phyloP scores from a whole-genome alignment of 1,139 yeast genomes.

The Diutina pseudorugosa region DNA sequence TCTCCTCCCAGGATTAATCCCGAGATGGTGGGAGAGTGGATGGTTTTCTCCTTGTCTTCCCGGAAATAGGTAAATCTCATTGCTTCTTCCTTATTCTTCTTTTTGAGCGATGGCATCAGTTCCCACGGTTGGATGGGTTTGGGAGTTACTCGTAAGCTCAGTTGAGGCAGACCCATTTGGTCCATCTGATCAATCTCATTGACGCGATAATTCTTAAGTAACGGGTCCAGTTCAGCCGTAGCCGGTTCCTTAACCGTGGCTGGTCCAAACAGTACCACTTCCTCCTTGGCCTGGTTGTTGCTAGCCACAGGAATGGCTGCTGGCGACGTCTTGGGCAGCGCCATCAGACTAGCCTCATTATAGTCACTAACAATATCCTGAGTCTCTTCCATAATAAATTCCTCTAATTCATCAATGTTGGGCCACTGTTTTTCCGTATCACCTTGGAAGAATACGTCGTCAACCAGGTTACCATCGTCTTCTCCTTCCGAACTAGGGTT shows the following conservation, averaged over 20 bases:
- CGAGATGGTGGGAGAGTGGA: slow-evolving; percentile 81
- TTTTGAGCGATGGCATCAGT: slow-evolving; percentile 6
- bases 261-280: slow-evolving; percentile 6
- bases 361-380: slow-evolving; percentile 10
- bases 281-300: slow-evolving; percentile 6
- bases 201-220: slow-evolving; percentile 29
- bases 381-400: slow-evolving; percentile 9
- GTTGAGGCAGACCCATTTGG: slow-evolving; percentile 33
- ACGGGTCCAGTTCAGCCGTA: slow-evolving; percentile 10
- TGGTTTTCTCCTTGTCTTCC: slow-evolving; percentile 77
- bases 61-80: slow-evolving; percentile 78
- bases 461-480: slow-evolving; percentile 61
- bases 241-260: background rate
- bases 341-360: background rate
- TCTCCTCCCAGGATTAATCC: slow-evolving; percentile 43
- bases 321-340: slow-evolving; percentile 6
- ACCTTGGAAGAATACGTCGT: slow-evolving; percentile 45
- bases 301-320: background rate
- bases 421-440: slow-evolving; percentile 7
- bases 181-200: slow-evolving; percentile 53
- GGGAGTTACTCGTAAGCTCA: slow-evolving; percentile 21
- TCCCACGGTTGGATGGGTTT: slow-evolving; percentile 73
- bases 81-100: slow-evolving; percentile 15
- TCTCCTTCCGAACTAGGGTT: slow-evolving; percentile 66
- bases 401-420: slow-evolving; percentile 8